Base-by-base conservation (phyloP, 2,329 filamentous ascomycete genomes). In the Penicillium sp. region DNA sequence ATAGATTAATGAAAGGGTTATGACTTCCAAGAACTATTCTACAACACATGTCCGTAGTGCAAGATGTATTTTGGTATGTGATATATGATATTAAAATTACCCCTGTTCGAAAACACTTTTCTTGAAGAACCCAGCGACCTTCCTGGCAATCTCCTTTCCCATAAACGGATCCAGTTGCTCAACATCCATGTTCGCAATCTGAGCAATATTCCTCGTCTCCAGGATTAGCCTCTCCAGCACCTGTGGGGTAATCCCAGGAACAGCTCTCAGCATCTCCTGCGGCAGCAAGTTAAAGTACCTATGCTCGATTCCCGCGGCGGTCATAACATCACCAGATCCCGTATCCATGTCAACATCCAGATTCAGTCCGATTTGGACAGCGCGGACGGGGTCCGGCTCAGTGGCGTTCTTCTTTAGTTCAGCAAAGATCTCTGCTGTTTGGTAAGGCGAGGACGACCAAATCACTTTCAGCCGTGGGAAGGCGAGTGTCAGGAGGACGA, bases 381-480 rank as follows among this genome's bases (percentile, higher is more conserved):
- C 95, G 3, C 88, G 88, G 41, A 96, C 85, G 1, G 95, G 95
- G 75, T 99, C 93, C 0, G 95, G 95, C 78, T 99, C 95, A 3
- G 89, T 84, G 69, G 94, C 90, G 70, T 93, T 90, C 67, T 92
- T 90, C 81, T 99, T 99, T 58, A 99, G 85, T 67, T 92, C 90
- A 70, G 93, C 90, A 75, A 99, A 98, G 65, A 99, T 98, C 80
- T 98, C 93, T 1, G 95, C 95, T 0, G 95, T 98, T 76, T 99
- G 93, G 73, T 96, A 97, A 0, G 95, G 94, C 11, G 90, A 93
- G 8, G 88, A 91, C 8, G 91, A 95, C 95, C 95, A 99, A 69
- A 99, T 92, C 69, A 99, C 91, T 67, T 92, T 90, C 53, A 99
- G 84, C 23, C 88, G 88, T 0, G 95, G 95, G 70, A 98, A 99